A percentile compares a stretch with the other conserved stretches of the same genome.
Evolutionary conservation across 176 grass and related monocot genomes (phyloP).

Genomic region (Ananas comosus): DNA sequence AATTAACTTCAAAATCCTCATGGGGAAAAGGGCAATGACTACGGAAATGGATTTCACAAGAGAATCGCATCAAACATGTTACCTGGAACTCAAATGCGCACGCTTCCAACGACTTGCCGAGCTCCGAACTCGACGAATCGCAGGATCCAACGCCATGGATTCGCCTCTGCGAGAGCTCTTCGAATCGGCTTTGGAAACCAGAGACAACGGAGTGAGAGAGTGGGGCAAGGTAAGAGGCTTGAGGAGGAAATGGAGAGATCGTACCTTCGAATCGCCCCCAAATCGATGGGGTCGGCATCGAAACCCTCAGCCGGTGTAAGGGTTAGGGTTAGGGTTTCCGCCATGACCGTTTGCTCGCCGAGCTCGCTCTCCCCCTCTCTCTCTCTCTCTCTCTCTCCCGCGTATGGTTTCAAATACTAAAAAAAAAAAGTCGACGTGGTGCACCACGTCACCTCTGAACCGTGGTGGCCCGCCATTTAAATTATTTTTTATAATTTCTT

Average conservation of each 20-base stretch:
- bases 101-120: slow-evolving; percentile 14
- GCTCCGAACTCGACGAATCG: slow-evolving; percentile 5
- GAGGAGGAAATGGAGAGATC: not conserved
- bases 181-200: slow-evolving; percentile 43
- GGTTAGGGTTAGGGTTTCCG: slow-evolving; percentile 29
- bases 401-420: slow-evolving; percentile 34
- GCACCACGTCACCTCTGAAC: no score
- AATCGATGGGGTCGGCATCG: slow-evolving; percentile 25
- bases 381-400: slow-evolving; percentile 33
- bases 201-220: not conserved
- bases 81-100: slow-evolving; percentile 38
- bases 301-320: slow-evolving; percentile 2
- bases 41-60: not conserved
- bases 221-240: not conserved
- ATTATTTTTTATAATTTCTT: no score
- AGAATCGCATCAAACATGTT: not conserved
- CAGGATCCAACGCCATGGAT: slow-evolving; percentile 5
- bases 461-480: no score
- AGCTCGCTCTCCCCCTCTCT: not conserved
- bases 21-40: not conserved
- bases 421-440: not conserved
- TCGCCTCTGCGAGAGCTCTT: slow-evolving; percentile 27
- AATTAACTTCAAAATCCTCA: slow-evolving; percentile 6
- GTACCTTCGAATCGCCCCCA: slow-evolving; percentile 44
- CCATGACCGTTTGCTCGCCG: slow-evolving; percentile 18